Percentiles rank a stretch among this genome's conserved stretches.
phyloP scores from a whole-genome alignment of 176 grass and related monocot species.

The Hsuehochloa calcarea region DNA sequence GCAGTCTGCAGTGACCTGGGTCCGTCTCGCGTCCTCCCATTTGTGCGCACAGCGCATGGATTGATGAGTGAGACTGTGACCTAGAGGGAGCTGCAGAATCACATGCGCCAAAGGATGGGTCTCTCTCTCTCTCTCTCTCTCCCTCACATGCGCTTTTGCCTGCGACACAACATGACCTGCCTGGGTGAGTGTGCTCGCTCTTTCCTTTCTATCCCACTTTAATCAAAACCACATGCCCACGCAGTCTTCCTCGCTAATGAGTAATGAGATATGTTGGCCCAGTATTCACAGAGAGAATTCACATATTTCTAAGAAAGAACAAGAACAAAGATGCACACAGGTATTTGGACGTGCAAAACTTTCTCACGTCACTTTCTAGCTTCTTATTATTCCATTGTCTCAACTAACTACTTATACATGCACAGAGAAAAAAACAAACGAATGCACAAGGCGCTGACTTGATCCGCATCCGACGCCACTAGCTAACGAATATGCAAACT shows the following conservation, averaged over 20 bases:
- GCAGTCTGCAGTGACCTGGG: not conserved
- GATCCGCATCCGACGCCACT: no score
- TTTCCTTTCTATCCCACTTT: conserved; percentile 16
- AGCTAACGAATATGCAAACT: no score
- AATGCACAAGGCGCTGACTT: no score
- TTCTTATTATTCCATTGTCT: no score
- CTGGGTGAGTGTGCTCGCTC: conserved; percentile 13
- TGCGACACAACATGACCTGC: conserved; percentile 46
- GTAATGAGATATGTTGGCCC: no score
- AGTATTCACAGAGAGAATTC: no score
- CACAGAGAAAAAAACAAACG: no score
- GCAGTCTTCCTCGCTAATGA: conserved; percentile 26
- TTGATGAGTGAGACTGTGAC: not conserved
- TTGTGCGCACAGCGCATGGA: conserved; percentile 19
- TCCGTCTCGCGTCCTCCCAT: conserved; percentile 2
- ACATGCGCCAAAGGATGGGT: conserved; percentile 31
- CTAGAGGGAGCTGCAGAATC: not conserved
- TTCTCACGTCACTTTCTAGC: no score
- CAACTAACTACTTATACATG: no score
- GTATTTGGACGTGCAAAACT: no score
- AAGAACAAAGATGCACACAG: no score
- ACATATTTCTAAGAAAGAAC: no score
- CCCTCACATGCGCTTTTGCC: conserved; percentile 38
- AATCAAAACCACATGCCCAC: conserved; percentile 50
- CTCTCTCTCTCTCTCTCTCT: not conserved